Percentiles rank a stretch among this genome's conserved stretches.
Conservation (phyloP, 352 stramenopile genomes). For the Globisporangium spinosum region DNA sequence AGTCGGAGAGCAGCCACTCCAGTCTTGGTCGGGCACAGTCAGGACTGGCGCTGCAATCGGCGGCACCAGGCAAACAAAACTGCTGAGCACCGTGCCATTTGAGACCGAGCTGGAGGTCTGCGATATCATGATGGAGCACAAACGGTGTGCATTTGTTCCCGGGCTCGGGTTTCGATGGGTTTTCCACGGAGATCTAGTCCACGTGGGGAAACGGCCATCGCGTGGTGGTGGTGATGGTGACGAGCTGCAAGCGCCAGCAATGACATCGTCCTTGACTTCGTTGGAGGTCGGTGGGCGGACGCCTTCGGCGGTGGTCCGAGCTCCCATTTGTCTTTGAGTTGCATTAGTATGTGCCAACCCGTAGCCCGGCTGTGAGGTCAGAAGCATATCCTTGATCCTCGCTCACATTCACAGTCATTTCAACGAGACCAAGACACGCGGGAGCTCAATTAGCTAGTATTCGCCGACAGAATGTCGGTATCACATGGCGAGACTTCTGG, state of each 20-base stretch:
- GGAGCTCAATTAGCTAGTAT: too few species aligned
- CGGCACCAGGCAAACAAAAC: neutral
- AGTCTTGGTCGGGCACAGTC: neutral
- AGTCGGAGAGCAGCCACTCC: neutral
- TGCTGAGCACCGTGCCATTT: neutral
- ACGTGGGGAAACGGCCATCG: neutral
- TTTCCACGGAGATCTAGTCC: neutral
- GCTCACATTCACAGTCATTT: too few species aligned
- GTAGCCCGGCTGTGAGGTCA: too few species aligned
- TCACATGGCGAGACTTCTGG: too few species aligned
- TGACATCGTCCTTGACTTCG: neutral
- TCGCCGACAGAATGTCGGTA: too few species aligned
- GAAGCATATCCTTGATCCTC: too few species aligned
- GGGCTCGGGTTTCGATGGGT: neutral
- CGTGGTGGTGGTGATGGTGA: too few species aligned
- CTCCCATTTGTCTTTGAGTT: too few species aligned
- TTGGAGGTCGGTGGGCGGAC: neutral
- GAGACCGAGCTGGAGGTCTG: neutral
- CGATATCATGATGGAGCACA: neutral
- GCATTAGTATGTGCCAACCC: too few species aligned
- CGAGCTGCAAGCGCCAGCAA: too few species aligned
- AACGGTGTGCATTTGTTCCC: neutral
- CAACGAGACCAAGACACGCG: too few species aligned
- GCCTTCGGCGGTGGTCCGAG: neutral
- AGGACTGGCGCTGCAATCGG: neutral